Base-by-base conservation (phyloP, 2,329 filamentous ascomycete genomes). In the Diaporthe humulicola region DNA sequence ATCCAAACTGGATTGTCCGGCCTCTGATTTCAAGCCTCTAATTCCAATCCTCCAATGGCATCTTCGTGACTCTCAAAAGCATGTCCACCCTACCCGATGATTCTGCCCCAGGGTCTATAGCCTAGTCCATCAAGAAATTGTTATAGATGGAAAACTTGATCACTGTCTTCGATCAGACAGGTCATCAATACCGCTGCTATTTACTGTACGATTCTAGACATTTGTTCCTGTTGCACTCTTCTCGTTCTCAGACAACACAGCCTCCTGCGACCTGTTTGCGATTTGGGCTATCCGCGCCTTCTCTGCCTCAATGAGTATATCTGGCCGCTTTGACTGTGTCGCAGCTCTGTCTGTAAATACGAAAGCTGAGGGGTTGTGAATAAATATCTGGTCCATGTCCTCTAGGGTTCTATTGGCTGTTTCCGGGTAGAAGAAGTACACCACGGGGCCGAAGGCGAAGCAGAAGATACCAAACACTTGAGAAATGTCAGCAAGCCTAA, bases 381-480 rank as follows among this genome's bases (percentile, higher is more conserved):
- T 81, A 74, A 85, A 86, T 54, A 85, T 85, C 73, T 85, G 80
- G 75, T 88, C 86, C 79, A 88, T 87, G 58, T 88, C 86, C 77
- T 89, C 87, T 9, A 89, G 81, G 0, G 87, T 85, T 14, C 84
- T 82, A 61, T 85, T 81, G 8, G 84, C 79, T 1, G 87, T 89
- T 77, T 89, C 87, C 0, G 87, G 87, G 73, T 89, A 88, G 58
- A 90, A 83, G 74, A 87, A 82, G 78, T 86, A 89, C 7, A 88
- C 85, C 52, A 85, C 76, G 17, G 83, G 83, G 42, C 83, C 79
- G 74, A 81, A 84, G 22, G 79, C 77, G 78, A 80, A 83, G 76
- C 81, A 84, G 64, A 84, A 80, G 67, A 74, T 71, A 4, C 74
- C 72, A 70, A 78, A 79, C 48, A 79, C 78, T 78, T 56, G 30